Conservation (phyloP, 2,329 filamentous ascomycete genomes). For the Hypoxylon sp. region DNA sequence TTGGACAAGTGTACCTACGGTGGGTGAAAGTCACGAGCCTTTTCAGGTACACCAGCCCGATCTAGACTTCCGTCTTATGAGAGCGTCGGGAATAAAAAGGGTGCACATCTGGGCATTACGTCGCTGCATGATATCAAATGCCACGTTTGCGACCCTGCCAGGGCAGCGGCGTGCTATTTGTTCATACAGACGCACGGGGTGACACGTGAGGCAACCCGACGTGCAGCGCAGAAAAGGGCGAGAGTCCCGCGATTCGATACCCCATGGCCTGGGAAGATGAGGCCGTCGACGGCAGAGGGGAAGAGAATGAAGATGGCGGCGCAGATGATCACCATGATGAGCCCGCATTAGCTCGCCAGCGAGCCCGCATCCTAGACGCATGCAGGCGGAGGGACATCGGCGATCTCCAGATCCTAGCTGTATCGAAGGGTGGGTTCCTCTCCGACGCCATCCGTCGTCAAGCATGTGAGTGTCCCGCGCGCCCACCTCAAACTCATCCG, state of each 20-base stretch:
- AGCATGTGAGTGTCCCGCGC: slow-evolving; percentile 76
- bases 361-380: slow-evolving; percentile 68
- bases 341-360: slow-evolving; percentile 42
- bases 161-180: slow-evolving; percentile 36
- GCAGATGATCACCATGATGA: slow-evolving; percentile 22
- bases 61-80: neutral
- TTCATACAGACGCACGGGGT: slow-evolving; percentile 25
- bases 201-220: slow-evolving; percentile 42
- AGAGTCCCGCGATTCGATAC: slow-evolving; percentile 21
- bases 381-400: slow-evolving; percentile 70
- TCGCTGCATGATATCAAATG: slow-evolving; percentile 35
- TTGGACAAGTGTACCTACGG: neutral
- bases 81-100: slow-evolving; percentile 20
- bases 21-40: neutral
- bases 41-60: neutral
- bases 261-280: slow-evolving; percentile 43
- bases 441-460: slow-evolving; percentile 75
- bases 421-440: slow-evolving; percentile 75
- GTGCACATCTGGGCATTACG: slow-evolving; percentile 5
- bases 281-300: slow-evolving; percentile 38
- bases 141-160: slow-evolving; percentile 40
- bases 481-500: slow-evolving; percentile 9
- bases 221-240: slow-evolving; percentile 29
- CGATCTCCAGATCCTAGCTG: slow-evolving; percentile 69
- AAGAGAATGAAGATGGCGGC: slow-evolving; percentile 19